Evolutionary conservation across 2,329 filamentous ascomycete species (phyloP).

Genomic region (Hortaea werneckii): DNA sequence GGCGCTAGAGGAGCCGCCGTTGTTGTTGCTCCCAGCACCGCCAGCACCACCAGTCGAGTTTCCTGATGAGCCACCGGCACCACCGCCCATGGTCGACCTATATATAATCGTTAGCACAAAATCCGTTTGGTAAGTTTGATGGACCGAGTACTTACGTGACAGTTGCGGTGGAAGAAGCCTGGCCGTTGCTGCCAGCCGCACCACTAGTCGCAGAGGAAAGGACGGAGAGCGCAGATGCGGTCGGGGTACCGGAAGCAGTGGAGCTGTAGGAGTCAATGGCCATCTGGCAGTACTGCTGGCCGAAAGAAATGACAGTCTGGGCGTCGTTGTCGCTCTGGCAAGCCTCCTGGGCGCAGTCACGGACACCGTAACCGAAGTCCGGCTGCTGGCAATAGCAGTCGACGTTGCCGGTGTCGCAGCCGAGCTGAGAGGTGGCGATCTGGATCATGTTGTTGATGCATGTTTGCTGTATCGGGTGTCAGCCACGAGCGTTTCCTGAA

Average conservation of each 20-base stretch:
- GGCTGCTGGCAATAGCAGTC: slow-evolving; percentile 27
- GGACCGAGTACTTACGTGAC: slow-evolving; percentile 1
- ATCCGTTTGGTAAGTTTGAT: too few relatives aligned
- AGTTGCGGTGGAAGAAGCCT: slow-evolving; percentile 5
- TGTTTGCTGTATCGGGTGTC: slow-evolving; percentile 19
- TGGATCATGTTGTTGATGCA: slow-evolving; percentile 29
- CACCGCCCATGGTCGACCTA: too few relatives aligned
- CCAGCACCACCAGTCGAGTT: slow-evolving; percentile 5
- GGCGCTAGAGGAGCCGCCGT: slow-evolving; percentile 1
- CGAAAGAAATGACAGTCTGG: slow-evolving; percentile 24
- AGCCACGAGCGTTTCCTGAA: not conserved
- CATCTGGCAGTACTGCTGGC: slow-evolving; percentile 22
- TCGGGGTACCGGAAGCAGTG: not conserved
- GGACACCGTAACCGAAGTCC: slow-evolving; percentile 29
- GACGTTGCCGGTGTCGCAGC: slow-evolving; percentile 22
- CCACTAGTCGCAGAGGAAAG: slow-evolving; percentile 9
- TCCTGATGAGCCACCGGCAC: too few relatives aligned
- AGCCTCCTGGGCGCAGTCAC: slow-evolving; percentile 29
- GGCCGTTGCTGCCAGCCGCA: slow-evolving; percentile 1
- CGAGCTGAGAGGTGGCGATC: slow-evolving; percentile 19
- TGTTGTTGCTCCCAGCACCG: not conserved
- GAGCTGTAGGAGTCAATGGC: slow-evolving; percentile 10
- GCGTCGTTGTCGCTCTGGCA: slow-evolving; percentile 18
- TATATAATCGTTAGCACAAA: too few relatives aligned
- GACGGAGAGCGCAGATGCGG: slow-evolving; percentile 8